Base-by-base conservation (phyloP, 2,329 filamentous ascomycete species). In the Rhytidhysteron rufulum region DNA sequence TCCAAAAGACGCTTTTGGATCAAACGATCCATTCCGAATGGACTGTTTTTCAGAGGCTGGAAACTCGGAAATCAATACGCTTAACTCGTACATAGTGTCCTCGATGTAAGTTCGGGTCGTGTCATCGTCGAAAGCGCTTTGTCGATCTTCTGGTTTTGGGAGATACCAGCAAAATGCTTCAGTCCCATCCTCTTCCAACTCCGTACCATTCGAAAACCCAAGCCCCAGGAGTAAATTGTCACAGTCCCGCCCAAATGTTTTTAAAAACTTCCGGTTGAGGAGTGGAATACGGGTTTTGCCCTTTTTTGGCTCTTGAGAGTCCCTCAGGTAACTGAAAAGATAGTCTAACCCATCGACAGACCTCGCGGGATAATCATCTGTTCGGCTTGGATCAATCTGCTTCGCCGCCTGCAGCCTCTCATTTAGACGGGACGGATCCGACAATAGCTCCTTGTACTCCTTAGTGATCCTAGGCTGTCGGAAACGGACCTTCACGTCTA, bases 171-270 rank as follows among this genome's bases (percentile, higher is more conserved):
- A 48, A 20, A 57, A 49, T 9, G 42, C 49, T 4, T 56, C 44
- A 3, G 46, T 50, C 5, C 57, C 55, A 6, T 63, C 66, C 13
- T 62, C 52, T 13, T 53, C 45, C 44, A 63, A 59, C 24, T 48
- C 19, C 17, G 41, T 39, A 13, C 9, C 10, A 35, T 9, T 35
- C 15, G 54, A 66, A 52, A 86, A 86, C 2, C 77, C 80, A 24
- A 85, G 56, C 33, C 71, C 74, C 40, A 73, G 66, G 15, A 86
- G 65, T 20, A 86, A 57, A 9, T 71, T 66, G 48, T 73, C 70
- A 55, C 81, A 86, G 35, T 83, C 79, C 31, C 73, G 65, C 8
- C 79, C 82, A 57, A 85, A 83, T 2, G 75, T 75, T 45, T 79
- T 70, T 51, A 79, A 69, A 49, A 84, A 86, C 41, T 77, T 76